Evolutionary conservation across 1,284 basidiomycete species (phyloP).

Genomic region (Erythrobasidium hasegawianum): DNA sequence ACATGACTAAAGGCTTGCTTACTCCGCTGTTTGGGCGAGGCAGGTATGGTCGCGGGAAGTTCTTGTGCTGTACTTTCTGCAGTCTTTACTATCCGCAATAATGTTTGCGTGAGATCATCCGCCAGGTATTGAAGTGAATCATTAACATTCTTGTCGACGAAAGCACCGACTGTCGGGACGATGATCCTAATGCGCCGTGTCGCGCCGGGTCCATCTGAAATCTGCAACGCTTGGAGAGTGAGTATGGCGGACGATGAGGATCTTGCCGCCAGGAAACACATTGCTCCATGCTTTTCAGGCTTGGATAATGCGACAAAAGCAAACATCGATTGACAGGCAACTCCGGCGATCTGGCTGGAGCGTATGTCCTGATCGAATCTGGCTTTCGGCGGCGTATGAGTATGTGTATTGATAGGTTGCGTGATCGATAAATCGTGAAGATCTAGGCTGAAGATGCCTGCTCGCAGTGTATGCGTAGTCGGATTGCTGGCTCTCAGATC

Average conservation of each 20-base stretch:
- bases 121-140: slow-evolving; percentile 79
- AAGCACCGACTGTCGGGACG: slow-evolving; percentile 53
- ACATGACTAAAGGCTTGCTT: too few relatives aligned
- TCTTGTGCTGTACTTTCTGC: too few relatives aligned
- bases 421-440: slow-evolving; percentile 8
- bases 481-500: slow-evolving; percentile 1
- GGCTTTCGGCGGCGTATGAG: neutral
- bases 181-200: neutral
- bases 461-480: slow-evolving; percentile 3
- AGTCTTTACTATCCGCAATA: too few relatives aligned
- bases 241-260: neutral
- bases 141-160: slow-evolving; percentile 61
- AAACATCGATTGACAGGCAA: neutral
- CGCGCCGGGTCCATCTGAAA: neutral
- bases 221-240: neutral
- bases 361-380: neutral
- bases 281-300: neutral
- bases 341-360: neutral
- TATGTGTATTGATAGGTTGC: neutral
- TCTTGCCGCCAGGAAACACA: neutral
- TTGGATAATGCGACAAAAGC: neutral
- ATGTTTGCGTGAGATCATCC: slow-evolving; percentile 64
- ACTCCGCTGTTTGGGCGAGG: too few relatives aligned
- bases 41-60: too few relatives aligned
- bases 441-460: neutral